Evolutionary conservation across 768 basidiomycete species (phyloP), one percentile per base, ranked within the genome.

Genomic region (Calocybe gangraenosa): DNA sequence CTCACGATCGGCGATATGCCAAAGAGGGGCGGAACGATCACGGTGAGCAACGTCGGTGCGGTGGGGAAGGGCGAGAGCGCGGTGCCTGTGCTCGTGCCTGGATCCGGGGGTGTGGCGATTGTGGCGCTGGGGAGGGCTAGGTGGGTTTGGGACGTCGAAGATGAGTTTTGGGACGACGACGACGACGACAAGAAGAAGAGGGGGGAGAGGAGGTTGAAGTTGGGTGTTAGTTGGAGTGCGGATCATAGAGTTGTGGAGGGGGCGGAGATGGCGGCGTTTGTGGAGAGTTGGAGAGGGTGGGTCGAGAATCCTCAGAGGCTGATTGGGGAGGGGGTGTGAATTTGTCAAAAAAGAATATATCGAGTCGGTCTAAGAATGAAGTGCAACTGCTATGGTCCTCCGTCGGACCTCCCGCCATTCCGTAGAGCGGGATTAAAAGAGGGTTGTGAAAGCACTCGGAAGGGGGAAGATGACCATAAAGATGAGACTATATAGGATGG

Each of bases 201-300:
- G 14, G 79, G 80, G 1, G 73, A 75, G 52, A 65, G 79, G 49
- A 68, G 81, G 53, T 60, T 85, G 31, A 76, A 76, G 65, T 60
- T 84, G 31, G 76, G 76, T 8, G 68, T 91, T 3, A 87, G 84
- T 51, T 93, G 91, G 87, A 81, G 80, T 49, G 91, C 85, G 38
- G 91, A 94, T 54, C 92, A 94, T 64, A 68, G 91, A 13, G 81
- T 94, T 6, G 81, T 92, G 8, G 91, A 94, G 59, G 91, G 91
- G 3, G 91, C 90, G 1, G 91, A 94, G 66, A 60, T 94, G 50
- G 89, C 87, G 42, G 89, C 87, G 51, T 91, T 94, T 60, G 85
- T 91, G 49, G 89, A 92, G 67, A 70, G 73, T 34, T 94, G 91
- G 91, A 78, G 90, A 49, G 69, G 65, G 13, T 89, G 81, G 71